Base-by-base conservation (phyloP, 371 early-diverging fungal genomes). In the Apophysomyces trapeziformis region DNA sequence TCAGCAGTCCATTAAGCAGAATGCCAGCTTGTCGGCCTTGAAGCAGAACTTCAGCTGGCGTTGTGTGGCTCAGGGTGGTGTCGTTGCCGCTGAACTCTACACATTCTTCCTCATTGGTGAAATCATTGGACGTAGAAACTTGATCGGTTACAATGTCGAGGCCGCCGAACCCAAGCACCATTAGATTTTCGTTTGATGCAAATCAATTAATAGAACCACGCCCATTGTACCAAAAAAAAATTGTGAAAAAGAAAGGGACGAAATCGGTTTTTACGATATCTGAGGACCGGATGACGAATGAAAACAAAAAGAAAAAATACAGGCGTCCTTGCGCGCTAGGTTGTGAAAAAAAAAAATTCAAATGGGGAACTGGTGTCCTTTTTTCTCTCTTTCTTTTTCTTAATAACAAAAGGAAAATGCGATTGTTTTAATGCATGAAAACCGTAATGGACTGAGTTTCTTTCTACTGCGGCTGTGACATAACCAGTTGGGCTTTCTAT, bases 41-140 rank as follows among this genome's bases (percentile, higher is more conserved):
- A 87, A 87, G 85, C 54, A 26, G 54, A 83, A 75, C 67, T 73
- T 85, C 70, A 72, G 78, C 45, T 69, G 73, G 54, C 54, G 72
- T 54, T 81, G 85, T 57, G 66, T 77, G 54, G 80, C 70, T 45
- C 80, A 85, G 74, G 88, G 84, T 68, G 80, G 86, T 68, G 79
- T 88, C 66, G 79, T 87, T 38, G 85, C 84, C 62, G 87, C 87
- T 65, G 88, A 90, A 72, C 77, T 87, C 57, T 84, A 85, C 79
- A 83, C 87, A 63, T 90, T 90, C 75, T 90, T 89, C 86, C 74
- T 88, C 59, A 65, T 90, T 60, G 90, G 90, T 69, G 90, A 90
- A 77, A 86, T 90, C 68, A 77, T 89, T 70, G 90, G 90, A 65
- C 87, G 90, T 68, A 83, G 89, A 78, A 89, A 83, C 82, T 73